Evolutionary conservation across 257 asterid genomes (phyloP).

Genomic region (Paulownia fortunei): DNA sequence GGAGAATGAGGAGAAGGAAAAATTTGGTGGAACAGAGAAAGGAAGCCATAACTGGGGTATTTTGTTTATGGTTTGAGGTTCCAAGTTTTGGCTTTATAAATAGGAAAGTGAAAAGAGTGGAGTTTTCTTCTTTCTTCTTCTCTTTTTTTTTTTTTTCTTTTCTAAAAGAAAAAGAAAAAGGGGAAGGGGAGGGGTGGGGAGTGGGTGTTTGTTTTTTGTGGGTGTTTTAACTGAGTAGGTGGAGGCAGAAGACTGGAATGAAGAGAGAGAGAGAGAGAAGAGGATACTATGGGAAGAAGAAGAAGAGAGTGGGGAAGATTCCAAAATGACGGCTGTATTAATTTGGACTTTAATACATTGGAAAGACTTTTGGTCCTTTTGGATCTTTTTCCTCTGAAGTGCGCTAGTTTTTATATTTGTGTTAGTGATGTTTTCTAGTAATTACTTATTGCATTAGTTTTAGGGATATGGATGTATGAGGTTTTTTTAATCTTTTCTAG

Average conservation of each 20-base stretch:
- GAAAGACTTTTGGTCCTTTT: background rate
- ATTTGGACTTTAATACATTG: slow-evolving; percentile 24
- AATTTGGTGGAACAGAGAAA: slow-evolving; percentile 55
- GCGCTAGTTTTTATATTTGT: background rate
- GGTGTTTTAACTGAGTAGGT: slow-evolving; percentile 24
- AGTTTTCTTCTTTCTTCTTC: background rate
- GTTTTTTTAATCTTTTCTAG: background rate
- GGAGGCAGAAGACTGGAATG: slow-evolving; percentile 8
- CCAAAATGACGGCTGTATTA: slow-evolving; percentile 38
- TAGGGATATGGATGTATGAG: background rate
- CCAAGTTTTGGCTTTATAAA: slow-evolving; percentile 24
- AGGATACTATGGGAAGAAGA: background rate
- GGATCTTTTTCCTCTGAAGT: background rate
- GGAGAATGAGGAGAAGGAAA: slow-evolving; percentile 49
- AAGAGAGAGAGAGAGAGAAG: background rate
- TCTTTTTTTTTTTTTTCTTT: background rate
- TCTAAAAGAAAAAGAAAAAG: background rate
- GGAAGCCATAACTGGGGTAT: slow-evolving; percentile 41
- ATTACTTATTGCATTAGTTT: background rate
- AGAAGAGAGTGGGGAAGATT: background rate
- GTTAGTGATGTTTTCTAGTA: background rate
- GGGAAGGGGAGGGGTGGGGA: too few relatives aligned
- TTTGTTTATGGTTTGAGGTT: background rate
- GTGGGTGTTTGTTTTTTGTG: background rate
- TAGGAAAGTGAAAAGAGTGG: background rate